phyloP scores from a whole-genome alignment of 129 eudicot species.

The Smallanthus sonchifolius region DNA sequence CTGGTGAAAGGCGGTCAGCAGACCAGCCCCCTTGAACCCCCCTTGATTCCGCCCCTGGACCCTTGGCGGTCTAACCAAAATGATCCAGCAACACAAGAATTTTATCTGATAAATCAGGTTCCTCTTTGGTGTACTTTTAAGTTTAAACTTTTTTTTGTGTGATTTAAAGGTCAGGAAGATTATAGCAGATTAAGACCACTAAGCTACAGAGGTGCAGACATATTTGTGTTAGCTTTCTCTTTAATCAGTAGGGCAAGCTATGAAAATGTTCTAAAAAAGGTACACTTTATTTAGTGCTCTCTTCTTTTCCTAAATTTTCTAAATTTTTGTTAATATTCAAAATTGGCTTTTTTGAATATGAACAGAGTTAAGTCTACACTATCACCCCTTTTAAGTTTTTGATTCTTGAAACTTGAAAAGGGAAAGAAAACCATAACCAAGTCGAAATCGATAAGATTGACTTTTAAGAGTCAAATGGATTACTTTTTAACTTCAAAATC shows the following conservation, averaged over 20 bases:
- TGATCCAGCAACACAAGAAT: background rate
- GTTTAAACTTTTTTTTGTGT: background rate
- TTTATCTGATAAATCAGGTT: too few species aligned
- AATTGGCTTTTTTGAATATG: constrained; percentile 20
- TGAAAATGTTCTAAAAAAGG: constrained; percentile 99
- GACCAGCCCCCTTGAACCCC: background rate
- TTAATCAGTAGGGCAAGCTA: constrained; percentile 93
- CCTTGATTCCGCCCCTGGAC: background rate
- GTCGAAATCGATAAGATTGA: background rate
- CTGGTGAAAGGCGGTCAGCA: background rate
- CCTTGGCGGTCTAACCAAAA: background rate
- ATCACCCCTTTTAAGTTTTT: background rate
- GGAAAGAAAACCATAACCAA: background rate
- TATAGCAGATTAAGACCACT: constrained; percentile 98
- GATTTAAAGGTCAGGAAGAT: constrained; percentile 81
- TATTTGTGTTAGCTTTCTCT: constrained; percentile 94
- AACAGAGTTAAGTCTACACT: background rate
- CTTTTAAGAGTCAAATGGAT: background rate
- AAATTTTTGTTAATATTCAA: constrained; percentile 17
- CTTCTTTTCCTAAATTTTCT: constrained; percentile 13
- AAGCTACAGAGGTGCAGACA: constrained; percentile 97
- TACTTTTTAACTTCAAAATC: background rate
- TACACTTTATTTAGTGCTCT: constrained; percentile 37
- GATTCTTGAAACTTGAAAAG: constrained; percentile 12
- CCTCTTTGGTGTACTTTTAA: background rate